Percentiles rank a stretch among this genome's conserved stretches.
Conservation (phyloP, 2,329 filamentous ascomycete genomes). For the Hymenotorrendiella dingleyae region DNA sequence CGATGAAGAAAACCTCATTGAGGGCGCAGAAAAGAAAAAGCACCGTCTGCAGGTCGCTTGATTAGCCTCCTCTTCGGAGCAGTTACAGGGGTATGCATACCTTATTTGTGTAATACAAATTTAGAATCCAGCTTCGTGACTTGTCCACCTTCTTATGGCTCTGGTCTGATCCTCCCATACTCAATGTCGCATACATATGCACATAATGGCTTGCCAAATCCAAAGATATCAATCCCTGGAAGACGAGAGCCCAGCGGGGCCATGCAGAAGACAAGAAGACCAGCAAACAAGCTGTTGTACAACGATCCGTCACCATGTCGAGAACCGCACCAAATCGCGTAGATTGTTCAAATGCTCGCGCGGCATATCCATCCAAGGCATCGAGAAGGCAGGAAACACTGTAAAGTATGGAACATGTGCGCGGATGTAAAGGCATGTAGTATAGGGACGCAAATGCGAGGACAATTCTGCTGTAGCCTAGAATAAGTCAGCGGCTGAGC, state of each 20-base stretch:
- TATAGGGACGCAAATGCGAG: conserved; percentile 88
- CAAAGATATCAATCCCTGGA: conserved; percentile 87
- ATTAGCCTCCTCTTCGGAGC: conserved; percentile 2
- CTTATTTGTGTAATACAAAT: conserved; percentile 96
- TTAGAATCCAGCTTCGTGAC: conserved; percentile 80
- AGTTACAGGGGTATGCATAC: conserved; percentile 44
- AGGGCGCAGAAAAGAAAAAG: conserved; percentile 84
- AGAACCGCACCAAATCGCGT: conserved; percentile 94
- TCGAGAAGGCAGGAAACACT: conserved; percentile 92
- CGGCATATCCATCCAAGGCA: conserved; percentile 90
- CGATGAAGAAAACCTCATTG: conserved; percentile 98
- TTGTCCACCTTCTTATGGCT: conserved; percentile 94
- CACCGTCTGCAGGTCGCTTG: conserved; percentile 62
- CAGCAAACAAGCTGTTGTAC: conserved; percentile 89
- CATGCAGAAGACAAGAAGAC: conserved; percentile 94
- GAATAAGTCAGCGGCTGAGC: conserved; percentile 13
- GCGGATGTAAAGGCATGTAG: conserved; percentile 98
- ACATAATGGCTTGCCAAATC: conserved; percentile 97
- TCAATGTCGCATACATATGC: conserved; percentile 95
- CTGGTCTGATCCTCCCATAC: conserved; percentile 71
- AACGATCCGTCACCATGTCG: conserved; percentile 98
- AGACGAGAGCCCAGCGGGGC: conserved; percentile 87
- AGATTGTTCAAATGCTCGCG: conserved; percentile 78
- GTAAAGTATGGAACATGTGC: conserved; percentile 88
- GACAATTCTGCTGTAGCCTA: conserved; percentile 72